phyloP scores from a whole-genome alignment of 768 basidiomycete species.

The Serendipita vermifera region DNA sequence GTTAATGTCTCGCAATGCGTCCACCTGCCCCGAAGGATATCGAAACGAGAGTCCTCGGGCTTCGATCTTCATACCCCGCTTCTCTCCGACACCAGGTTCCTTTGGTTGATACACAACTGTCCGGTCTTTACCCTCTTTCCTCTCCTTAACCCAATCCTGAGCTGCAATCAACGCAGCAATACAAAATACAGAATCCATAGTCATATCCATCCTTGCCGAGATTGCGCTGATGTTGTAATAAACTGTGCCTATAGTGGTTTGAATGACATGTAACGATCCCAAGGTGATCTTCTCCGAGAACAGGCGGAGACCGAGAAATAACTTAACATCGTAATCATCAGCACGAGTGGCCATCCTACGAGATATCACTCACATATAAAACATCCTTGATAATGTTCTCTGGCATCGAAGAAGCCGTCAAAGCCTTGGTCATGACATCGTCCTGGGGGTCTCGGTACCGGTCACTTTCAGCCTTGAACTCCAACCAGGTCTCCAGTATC shows the following conservation, averaged over 20 bases:
- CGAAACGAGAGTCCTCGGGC: slow-evolving; percentile 20
- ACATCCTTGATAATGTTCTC: slow-evolving; percentile 6
- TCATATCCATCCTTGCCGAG: background rate
- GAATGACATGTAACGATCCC: slow-evolving; percentile 7
- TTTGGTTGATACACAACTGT: slow-evolving; percentile 4
- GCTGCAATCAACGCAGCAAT: background rate
- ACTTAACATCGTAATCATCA: background rate
- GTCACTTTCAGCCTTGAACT: background rate
- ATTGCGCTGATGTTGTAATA: background rate
- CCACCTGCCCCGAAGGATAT: slow-evolving; percentile 20
- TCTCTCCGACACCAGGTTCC: background rate
- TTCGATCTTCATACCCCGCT: slow-evolving; percentile 22
- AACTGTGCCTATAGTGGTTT: slow-evolving; percentile 8
- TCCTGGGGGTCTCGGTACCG: background rate
- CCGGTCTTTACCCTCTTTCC: background rate
- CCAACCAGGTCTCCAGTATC: slow-evolving; percentile 21
- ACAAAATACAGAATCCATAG: background rate
- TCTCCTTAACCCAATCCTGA: background rate
- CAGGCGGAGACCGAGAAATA: background rate
- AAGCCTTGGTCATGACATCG: slow-evolving; percentile 4
- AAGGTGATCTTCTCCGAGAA: slow-evolving; percentile 4
- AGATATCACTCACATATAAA: background rate
- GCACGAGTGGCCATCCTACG: background rate
- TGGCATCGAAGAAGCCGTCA: background rate
- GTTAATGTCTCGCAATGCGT: slow-evolving; percentile 21